Percentiles rank a stretch among this genome's conserved stretches.
These are phyloP conservation scores for Phaeosphaeriaceae sp. DNA, from an alignment of 2,329 filamentous ascomycete genomes.

Conservation along the genomic window DNA sequence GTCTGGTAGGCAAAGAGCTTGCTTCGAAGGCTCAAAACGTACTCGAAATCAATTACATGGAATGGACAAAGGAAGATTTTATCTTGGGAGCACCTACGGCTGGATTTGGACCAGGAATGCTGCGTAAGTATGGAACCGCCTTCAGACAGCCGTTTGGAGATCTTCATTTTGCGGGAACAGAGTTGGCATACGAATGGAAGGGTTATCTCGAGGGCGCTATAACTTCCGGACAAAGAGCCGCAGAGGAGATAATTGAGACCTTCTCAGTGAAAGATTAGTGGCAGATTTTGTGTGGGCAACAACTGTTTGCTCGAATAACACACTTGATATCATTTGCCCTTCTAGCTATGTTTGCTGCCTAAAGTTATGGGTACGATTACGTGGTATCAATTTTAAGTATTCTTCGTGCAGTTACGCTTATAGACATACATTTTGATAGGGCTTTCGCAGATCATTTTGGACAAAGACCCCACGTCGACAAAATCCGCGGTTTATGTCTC, in stretches of 20 bases:
- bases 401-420: too few relatives aligned
- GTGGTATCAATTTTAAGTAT: too few relatives aligned
- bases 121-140: conserved; percentile 2
- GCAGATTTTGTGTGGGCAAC: too few relatives aligned
- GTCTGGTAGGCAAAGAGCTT: conserved; percentile 7
- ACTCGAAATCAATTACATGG: conserved; percentile 9
- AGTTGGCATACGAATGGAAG: conserved; percentile 59
- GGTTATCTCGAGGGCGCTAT: conserved; percentile 65
- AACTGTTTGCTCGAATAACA: too few relatives aligned
- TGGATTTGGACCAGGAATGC: conserved; percentile 6
- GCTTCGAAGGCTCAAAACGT: conserved; percentile 7
- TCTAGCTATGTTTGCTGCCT: too few relatives aligned
- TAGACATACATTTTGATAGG: too few relatives aligned
- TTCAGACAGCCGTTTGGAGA: conserved; percentile 23
- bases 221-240: conserved; percentile 54
- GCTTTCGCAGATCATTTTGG: too few relatives aligned
- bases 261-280: too few relatives aligned
- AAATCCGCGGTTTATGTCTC: too few relatives aligned
- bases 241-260: conserved; percentile 49
- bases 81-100: conserved; percentile 3
- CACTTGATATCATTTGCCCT: too few relatives aligned
- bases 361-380: too few relatives aligned
- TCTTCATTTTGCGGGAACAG: conserved; percentile 61
- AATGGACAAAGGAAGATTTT: conserved; percentile 9
- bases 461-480: too few relatives aligned